These are phyloP conservation scores for Hericium alpestre DNA, from an alignment of 768 basidiomycete genomes.

Conservation along the genomic window DNA sequence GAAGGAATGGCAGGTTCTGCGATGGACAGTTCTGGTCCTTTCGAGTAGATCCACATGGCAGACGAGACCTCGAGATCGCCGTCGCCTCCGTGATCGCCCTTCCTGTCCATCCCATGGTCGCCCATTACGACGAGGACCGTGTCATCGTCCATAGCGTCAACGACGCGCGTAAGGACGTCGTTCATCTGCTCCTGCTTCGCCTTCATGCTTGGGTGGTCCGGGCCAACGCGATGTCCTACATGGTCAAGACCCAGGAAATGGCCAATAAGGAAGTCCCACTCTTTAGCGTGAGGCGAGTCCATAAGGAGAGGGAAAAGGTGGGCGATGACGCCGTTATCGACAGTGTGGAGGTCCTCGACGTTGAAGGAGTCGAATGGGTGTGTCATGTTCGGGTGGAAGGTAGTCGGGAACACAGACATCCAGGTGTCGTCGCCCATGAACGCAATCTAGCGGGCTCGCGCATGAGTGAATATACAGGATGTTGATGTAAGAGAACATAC, in stretches of 20 bases:
- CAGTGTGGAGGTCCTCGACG: conserved; percentile 94
- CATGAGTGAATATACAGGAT: conserved; percentile 1
- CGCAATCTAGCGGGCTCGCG: conserved; percentile 38
- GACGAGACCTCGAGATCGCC: conserved; percentile 74
- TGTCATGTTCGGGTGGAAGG: conserved; percentile 62
- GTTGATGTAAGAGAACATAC: conserved; percentile 27
- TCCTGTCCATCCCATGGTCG: conserved; percentile 94
- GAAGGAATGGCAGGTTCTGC: conserved; percentile 29
- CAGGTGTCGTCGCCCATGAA: conserved; percentile 98
- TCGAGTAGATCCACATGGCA: conserved; percentile 89
- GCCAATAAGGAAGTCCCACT: conserved; percentile 84
- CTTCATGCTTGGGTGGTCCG: conserved; percentile 78
- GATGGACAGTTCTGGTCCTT: conserved; percentile 41
- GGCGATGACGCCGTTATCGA: conserved; percentile 80
- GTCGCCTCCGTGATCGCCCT: conserved; percentile 95
- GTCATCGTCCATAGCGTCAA: conserved; percentile 68
- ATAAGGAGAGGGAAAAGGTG: conserved; percentile 76
- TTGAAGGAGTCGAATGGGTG: conserved; percentile 95
- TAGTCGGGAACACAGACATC: conserved; percentile 76
- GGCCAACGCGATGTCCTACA: conserved; percentile 89
- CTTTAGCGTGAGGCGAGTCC: conserved; percentile 22
- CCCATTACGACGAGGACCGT: conserved; percentile 88
- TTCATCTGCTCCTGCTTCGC: conserved; percentile 87
- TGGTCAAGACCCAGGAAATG: conserved; percentile 96
- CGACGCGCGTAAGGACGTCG: conserved; percentile 58